Base-by-base conservation (phyloP, 108 stramenopile genomes). In the Thalassiosira profunda region DNA sequence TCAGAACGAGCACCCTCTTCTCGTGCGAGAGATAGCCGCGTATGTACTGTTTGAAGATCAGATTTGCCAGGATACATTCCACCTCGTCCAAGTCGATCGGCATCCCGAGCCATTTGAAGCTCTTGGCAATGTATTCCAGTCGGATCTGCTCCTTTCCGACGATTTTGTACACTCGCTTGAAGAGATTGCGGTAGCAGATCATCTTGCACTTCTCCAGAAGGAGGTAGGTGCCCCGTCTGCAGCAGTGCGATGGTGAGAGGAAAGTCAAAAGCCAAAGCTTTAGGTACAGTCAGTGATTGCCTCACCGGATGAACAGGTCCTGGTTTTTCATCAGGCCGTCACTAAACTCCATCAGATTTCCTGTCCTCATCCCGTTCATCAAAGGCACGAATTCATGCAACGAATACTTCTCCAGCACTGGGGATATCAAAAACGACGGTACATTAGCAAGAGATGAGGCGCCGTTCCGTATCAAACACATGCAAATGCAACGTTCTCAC, bases 11-110 rank as follows among this genome's bases (percentile, higher is more conserved):
- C 0, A 91, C 82, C 51, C 89, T 87, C 68, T 96, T 95, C 54
- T 92, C 75, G 68, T 98, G 98, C 12, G 91, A 89, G 21, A 98
- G 79, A 71, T 98, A 98, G 8, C 97, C 98, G 43, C 95, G 86
- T 25, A 98, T 77, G 49, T 81, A 84, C 25, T 95, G 87, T 44
- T 86, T 77, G 65, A 74, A 97, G 52, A 98, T 98, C 36, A 98
- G 75, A 65, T 98, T 98, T n/a, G 96, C 93, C 59, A 98, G 66
- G 40, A 98, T 88, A 64, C 98, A 98, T 64, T 98, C 97, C 6
- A 98, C 81, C 86, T 98, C 96, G 58, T 98, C 98, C 48, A 97
- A 62, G 82, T 97, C 95, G 41, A 88, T 96, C 9, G 86, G 84
- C 85, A 90, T 89, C 7, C 93, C 88, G 36, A 95, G 72, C 86